phyloP scores from a whole-genome alignment of 305 asterid genomes.

The Lippia alba region DNA sequence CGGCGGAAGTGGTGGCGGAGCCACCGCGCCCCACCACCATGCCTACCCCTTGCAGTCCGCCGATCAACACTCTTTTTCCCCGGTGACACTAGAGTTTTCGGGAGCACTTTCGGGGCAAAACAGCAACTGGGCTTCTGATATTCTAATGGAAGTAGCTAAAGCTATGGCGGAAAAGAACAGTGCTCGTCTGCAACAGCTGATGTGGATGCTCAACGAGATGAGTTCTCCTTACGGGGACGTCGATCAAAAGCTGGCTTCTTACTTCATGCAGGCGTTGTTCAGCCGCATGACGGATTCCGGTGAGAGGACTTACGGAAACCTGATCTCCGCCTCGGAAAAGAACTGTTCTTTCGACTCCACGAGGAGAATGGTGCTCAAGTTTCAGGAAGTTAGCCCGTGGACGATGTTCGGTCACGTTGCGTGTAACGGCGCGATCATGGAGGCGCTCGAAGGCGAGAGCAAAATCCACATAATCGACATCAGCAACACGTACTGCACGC shows the following conservation, averaged over 20 bases:
- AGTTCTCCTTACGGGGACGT: constrained; percentile 84
- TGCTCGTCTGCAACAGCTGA: constrained; percentile 70
- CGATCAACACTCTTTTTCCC: constrained; percentile 50
- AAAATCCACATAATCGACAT: constrained; percentile 79
- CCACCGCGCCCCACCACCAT: constrained; percentile 47
- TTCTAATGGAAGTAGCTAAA: constrained; percentile 69
- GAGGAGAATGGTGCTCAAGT: constrained; percentile 65
- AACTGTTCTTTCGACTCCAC: constrained; percentile 83
- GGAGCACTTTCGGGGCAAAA: constrained; percentile 52
- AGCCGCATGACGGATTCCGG: constrained; percentile 91
- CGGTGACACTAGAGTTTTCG: constrained; percentile 62
- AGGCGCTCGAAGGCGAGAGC: constrained; percentile 81
- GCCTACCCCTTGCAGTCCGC: constrained; percentile 38
- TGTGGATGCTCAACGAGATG: constrained; percentile 97
- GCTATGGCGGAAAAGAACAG: constrained; percentile 72
- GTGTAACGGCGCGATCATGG: constrained; percentile 91
- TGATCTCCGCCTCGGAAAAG: constrained; percentile 64
- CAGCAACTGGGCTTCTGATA: constrained; percentile 70
- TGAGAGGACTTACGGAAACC: constrained; percentile 50
- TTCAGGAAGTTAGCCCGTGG: constrained; percentile 98
- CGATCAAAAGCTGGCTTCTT: constrained; percentile 84
- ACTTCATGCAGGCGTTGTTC: constrained; percentile 81
- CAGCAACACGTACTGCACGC: constrained; percentile 92
- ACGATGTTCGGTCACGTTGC: constrained; percentile 93
- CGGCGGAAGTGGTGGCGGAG: constrained; percentile 34